A percentile compares a stretch with the other conserved stretches of the same genome.
phyloP scores from a whole-genome alignment of 306 rosid genomes.

The Cicer yamashitae region DNA sequence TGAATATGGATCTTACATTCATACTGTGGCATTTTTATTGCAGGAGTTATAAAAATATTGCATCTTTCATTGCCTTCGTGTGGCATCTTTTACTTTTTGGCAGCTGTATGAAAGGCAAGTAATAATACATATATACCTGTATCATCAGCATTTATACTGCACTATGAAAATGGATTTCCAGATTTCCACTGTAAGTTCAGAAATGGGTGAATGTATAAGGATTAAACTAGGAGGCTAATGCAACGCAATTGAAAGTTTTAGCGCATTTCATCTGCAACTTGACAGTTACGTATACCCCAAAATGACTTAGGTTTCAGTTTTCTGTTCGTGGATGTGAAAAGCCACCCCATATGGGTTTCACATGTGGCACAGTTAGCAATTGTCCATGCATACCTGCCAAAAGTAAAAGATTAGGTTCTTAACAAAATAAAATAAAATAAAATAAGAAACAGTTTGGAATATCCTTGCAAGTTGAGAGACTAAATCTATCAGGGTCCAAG shows the following conservation, averaged over 20 bases:
- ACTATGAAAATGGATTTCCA: slow-evolving; percentile 3
- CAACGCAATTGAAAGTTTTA: slow-evolving; percentile 14
- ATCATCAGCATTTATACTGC: slow-evolving; percentile 11
- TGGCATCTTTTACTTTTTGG: neutral
- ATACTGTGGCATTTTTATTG: no score
- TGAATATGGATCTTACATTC: no score
- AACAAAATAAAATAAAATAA: neutral
- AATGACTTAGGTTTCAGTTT: slow-evolving; percentile 74
- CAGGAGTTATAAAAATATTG: neutral
- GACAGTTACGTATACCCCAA: slow-evolving; percentile 80
- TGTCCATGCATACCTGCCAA: slow-evolving; percentile 85
- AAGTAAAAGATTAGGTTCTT: slow-evolving; percentile 28
- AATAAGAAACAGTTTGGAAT: neutral
- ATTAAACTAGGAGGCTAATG: neutral
- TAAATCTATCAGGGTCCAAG: slow-evolving; percentile 3
- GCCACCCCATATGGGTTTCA: slow-evolving; percentile 87
- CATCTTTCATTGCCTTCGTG: neutral
- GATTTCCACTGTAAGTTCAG: neutral
- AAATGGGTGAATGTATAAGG: neutral
- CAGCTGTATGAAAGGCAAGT: slow-evolving; percentile 4
- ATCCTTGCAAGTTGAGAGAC: neutral
- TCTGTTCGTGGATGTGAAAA: slow-evolving; percentile 70
- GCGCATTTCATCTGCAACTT: slow-evolving; percentile 65
- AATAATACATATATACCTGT: neutral
- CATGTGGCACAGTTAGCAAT: slow-evolving; percentile 70